Conservation (phyloP, 768 basidiomycete genomes). For the Suillus tomentosus region DNA sequence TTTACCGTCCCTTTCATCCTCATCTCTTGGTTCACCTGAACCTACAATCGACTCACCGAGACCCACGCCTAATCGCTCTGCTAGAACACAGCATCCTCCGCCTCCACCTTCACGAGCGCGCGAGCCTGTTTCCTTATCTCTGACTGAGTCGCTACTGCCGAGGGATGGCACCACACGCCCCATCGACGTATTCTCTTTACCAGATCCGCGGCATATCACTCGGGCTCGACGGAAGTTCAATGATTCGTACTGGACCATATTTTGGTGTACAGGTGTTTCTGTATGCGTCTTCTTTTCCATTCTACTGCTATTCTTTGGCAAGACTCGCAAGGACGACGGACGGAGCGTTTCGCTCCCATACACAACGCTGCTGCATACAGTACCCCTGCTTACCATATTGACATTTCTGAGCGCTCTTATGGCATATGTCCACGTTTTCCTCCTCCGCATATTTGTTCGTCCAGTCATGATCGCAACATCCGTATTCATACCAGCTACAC, state of each 20-base stretch:
- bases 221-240: slow-evolving; percentile 70
- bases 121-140: slow-evolving; percentile 51
- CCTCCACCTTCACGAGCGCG: slow-evolving; percentile 47
- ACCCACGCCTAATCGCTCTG: slow-evolving; percentile 28
- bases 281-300: slow-evolving; percentile 64
- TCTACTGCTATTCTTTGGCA: slow-evolving; percentile 61
- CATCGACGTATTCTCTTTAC: slow-evolving; percentile 72
- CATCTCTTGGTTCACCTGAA: slow-evolving; percentile 31
- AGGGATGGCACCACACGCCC: slow-evolving; percentile 67
- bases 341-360: slow-evolving; percentile 48
- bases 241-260: slow-evolving; percentile 69
- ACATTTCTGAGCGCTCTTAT: slow-evolving; percentile 69
- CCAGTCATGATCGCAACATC: slow-evolving; percentile 82
- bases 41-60: slow-evolving; percentile 11
- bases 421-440: slow-evolving; percentile 73
- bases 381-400: slow-evolving; percentile 74
- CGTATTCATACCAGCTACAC: slow-evolving; percentile 71
- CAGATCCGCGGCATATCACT: slow-evolving; percentile 71
- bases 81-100: slow-evolving; percentile 36
- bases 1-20: slow-evolving; percentile 40
- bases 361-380: slow-evolving; percentile 72
- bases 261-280: slow-evolving; percentile 62
- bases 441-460: slow-evolving; percentile 79
- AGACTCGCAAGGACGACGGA: slow-evolving; percentile 32
- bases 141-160: slow-evolving; percentile 81